phyloP scores from a whole-genome alignment of 2,329 filamentous ascomycete genomes.

The Aspergillus quadrilineatus region DNA sequence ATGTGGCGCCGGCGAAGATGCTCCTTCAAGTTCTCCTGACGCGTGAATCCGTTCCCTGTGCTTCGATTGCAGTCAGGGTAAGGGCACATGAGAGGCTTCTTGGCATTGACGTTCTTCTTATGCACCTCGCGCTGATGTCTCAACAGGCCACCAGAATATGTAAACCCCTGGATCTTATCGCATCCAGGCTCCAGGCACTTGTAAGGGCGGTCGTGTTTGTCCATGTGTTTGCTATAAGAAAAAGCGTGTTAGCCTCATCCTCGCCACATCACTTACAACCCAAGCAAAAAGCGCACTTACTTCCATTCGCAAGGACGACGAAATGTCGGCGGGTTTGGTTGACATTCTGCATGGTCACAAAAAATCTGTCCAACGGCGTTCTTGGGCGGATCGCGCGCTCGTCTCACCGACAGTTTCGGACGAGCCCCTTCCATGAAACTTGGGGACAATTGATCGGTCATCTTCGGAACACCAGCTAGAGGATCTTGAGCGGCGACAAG shows the following conservation, averaged over 20 bases:
- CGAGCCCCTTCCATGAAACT: constrained; percentile 36
- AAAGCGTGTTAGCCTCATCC: constrained; percentile 22
- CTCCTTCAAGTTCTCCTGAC: constrained; percentile 91
- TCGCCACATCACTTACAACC: constrained; percentile 19
- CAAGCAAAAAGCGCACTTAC: constrained; percentile 56
- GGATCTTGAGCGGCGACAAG: constrained; percentile 38
- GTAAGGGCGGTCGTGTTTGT: constrained; percentile 93
- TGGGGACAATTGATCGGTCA: constrained; percentile 35
- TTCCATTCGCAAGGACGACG: constrained; percentile 89
- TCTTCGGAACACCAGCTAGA: constrained; percentile 34
- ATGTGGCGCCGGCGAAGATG: constrained; percentile 88
- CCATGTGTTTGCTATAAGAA: constrained; percentile 82
- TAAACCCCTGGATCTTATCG: constrained; percentile 90
- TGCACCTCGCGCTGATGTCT: constrained; percentile 94
- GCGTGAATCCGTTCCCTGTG: constrained; percentile 83
- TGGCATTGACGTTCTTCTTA: constrained; percentile 81
- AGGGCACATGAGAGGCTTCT: constrained; percentile 83
- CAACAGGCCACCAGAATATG: constrained; percentile 85
- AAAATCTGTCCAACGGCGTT: constrained; percentile 73
- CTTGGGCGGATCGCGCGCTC: constrained; percentile 54
- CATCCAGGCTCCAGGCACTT: constrained; percentile 80
- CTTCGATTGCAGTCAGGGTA: constrained; percentile 86
- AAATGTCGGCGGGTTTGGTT: constrained; percentile 65
- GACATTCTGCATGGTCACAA: constrained; percentile 71
- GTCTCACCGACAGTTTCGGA: constrained; percentile 43